A percentile compares a stretch with the other conserved stretches of the same genome.
These are phyloP conservation scores for Castanea mollissima DNA, from an alignment of 306 rosid species.

Conservation along the genomic window DNA sequence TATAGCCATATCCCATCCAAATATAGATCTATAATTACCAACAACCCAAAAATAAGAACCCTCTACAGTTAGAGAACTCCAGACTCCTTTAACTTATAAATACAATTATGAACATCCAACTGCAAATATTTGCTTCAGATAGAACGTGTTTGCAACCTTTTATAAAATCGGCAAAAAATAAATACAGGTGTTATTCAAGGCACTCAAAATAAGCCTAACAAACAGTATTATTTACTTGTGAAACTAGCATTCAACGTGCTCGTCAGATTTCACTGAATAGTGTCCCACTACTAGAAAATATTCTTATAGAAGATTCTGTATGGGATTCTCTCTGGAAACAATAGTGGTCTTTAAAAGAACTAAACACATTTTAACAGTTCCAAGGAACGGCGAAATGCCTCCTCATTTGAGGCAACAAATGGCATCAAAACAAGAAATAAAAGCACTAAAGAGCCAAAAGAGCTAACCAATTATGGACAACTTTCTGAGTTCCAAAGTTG, in stretches of 20 bases:
- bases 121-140: not conserved
- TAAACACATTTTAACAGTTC: not conserved
- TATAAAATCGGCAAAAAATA: not conserved
- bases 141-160: not conserved
- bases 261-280: not conserved
- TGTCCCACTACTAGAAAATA: not conserved
- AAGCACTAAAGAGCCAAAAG: not conserved
- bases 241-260: not conserved
- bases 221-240: not conserved
- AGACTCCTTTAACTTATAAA: not conserved
- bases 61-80: not conserved
- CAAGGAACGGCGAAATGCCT: not conserved
- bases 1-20: not conserved
- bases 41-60: not conserved
- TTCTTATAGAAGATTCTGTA: not conserved
- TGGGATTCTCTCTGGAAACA: not conserved
- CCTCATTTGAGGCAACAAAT: not conserved
- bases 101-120: not conserved
- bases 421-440: not conserved
- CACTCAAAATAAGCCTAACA: not conserved
- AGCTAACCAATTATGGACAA: slow-evolving; percentile 70
- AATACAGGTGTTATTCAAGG: not conserved
- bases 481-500: slow-evolving; percentile 82
- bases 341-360: not conserved
- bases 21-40: not conserved